phyloP scores from a whole-genome alignment of 805 yeast genomes.

The Kluyveromyces nonfermentans region DNA sequence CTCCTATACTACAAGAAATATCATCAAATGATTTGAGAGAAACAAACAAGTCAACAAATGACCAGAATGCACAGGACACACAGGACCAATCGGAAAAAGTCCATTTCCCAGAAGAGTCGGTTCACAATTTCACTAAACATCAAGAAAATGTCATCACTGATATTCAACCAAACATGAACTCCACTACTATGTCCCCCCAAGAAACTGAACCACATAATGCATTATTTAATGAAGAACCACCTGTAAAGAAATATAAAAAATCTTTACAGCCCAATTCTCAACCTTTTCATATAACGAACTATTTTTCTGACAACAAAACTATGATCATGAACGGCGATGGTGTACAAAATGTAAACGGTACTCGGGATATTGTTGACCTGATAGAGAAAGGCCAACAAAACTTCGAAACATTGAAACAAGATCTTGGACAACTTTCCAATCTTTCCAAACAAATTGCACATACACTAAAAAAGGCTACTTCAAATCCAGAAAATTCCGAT shows the following conservation, averaged over 20 bases:
- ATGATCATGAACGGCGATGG: conserved; percentile 3
- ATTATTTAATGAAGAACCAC: neutral
- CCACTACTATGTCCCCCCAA: neutral
- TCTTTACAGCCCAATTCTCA: neutral
- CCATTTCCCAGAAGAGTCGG: neutral
- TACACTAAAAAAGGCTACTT: neutral
- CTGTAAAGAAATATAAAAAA: neutral
- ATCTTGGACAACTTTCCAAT: neutral
- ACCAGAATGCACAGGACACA: too few species aligned
- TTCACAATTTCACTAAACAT: neutral
- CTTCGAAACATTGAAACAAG: neutral
- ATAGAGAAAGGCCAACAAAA: neutral
- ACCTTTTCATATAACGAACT: conserved; percentile 1
- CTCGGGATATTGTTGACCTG: neutral
- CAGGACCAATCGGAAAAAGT: neutral
- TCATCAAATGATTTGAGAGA: neutral
- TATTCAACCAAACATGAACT: neutral
- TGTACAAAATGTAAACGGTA: neutral
- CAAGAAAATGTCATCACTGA: neutral
- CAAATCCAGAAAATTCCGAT: conserved; percentile 4
- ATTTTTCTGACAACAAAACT: conserved; percentile 3
- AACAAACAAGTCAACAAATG: neutral
- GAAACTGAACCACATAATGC: neutral
- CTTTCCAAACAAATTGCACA: conserved; percentile 2
- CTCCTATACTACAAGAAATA: neutral